A percentile compares a stretch with the other conserved stretches of the same genome.
Evolutionary conservation across 1,139 yeast genomes (phyloP).

Genomic region (Debaryomyces psychrophilus): DNA sequence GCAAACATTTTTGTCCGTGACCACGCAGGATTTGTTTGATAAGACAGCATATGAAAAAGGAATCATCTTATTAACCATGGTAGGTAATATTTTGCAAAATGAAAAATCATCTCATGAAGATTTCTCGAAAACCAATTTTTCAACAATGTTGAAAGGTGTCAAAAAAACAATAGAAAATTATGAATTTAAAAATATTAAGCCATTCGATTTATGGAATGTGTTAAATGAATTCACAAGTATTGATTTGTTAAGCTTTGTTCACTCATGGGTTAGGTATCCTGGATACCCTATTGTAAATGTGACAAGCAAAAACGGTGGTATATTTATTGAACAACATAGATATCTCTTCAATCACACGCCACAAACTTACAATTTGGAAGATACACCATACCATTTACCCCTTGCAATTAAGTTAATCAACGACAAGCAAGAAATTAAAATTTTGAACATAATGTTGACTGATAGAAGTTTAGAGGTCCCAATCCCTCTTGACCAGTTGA

Average conservation of each 20-base stretch:
- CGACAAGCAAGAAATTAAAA: constrained; percentile 29
- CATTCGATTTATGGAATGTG: constrained; percentile 59
- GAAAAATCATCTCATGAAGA: constrained; percentile 21
- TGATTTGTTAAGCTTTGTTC: constrained; percentile 46
- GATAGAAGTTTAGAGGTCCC: constrained; percentile 49
- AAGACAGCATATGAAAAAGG: constrained; percentile 67
- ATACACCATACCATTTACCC: constrained; percentile 56
- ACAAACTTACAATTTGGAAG: constrained; percentile 39
- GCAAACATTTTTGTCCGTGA: constrained; percentile 37
- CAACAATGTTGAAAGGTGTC: constrained; percentile 37
- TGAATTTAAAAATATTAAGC: constrained; percentile 47
- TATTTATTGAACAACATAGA: constrained; percentile 57
- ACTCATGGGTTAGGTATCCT: constrained; percentile 61
- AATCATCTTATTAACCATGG: constrained; percentile 58
- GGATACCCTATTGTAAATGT: constrained; percentile 62
- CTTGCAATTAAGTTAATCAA: constrained; percentile 44
- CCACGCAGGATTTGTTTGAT: constrained; percentile 47
- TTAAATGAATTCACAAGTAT: constrained; percentile 32
- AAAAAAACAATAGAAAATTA: constrained; percentile 44
- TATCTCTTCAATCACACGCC: constrained; percentile 34
- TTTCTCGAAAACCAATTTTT: constrained; percentile 24
- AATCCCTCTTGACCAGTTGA: constrained; percentile 25
- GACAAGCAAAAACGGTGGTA: constrained; percentile 25
- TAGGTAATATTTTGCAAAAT: constrained; percentile 48
- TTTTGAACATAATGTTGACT: constrained; percentile 46